phyloP scores from a whole-genome alignment of 148 eudicot species.

The Fagopyrum tataricum region DNA sequence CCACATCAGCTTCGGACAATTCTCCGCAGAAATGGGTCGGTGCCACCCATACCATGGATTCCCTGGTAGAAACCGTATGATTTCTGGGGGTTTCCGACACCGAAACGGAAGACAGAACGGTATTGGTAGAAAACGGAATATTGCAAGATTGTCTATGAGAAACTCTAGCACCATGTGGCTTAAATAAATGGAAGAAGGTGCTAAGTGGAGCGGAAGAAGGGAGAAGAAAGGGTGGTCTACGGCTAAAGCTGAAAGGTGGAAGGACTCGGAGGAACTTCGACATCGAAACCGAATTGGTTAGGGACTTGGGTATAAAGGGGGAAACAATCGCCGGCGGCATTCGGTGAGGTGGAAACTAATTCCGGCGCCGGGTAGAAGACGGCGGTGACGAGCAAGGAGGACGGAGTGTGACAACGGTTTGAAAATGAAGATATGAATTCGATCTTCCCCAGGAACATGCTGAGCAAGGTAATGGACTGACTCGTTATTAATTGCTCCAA shows the following conservation, averaged over 20 bases:
- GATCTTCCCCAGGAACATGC: not conserved
- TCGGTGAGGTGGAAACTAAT: not conserved
- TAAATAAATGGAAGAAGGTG: not conserved
- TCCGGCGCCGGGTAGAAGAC: not conserved
- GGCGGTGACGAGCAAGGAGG: not conserved
- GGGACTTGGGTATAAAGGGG: not conserved
- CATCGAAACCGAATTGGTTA: not conserved
- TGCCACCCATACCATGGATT: slow-evolving; percentile 56
- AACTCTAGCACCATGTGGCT: not conserved
- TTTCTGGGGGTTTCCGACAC: slow-evolving; percentile 16
- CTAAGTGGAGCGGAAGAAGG: not conserved
- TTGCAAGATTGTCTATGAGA: not conserved
- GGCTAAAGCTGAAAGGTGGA: not conserved
- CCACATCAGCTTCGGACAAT: slow-evolving; percentile 60
- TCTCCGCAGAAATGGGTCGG: slow-evolving; percentile 64
- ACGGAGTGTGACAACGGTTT: not conserved
- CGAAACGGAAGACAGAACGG: not conserved
- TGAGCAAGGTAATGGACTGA: not conserved
- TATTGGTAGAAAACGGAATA: slow-evolving; percentile 17
- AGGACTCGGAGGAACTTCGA: slow-evolving; percentile 3
- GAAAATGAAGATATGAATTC: not conserved
- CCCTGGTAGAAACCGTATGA: slow-evolving; percentile 18
- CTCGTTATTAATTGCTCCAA: not conserved
- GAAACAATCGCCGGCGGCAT: slow-evolving; percentile 9
- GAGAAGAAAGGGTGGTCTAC: slow-evolving; percentile 2